Evolutionary conservation across 2,329 filamentous ascomycete genomes (phyloP).

Genomic region (Ampelomyces quisqualis): DNA sequence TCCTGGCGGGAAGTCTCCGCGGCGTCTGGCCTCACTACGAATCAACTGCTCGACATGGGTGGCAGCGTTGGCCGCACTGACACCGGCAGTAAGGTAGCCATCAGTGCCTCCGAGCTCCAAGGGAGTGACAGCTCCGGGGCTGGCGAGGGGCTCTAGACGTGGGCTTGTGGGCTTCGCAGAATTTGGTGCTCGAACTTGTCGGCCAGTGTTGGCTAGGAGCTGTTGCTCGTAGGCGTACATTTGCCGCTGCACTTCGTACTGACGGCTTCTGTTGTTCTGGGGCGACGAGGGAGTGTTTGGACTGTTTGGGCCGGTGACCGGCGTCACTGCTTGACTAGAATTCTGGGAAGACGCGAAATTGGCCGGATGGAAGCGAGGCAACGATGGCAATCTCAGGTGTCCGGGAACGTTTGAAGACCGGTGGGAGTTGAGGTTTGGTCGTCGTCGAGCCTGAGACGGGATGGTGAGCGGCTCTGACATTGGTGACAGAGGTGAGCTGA

Average conservation of each 20-base stretch:
- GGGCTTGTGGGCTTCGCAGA: slow-evolving; percentile 49
- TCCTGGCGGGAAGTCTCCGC: slow-evolving; percentile 38
- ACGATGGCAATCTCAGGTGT: slow-evolving; percentile 49
- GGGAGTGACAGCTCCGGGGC: slow-evolving; percentile 56
- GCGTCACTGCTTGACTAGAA: slow-evolving; percentile 42
- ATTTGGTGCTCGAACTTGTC: slow-evolving; percentile 23
- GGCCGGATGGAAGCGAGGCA: slow-evolving; percentile 56
- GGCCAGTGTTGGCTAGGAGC: slow-evolving; percentile 36
- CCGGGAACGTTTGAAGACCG: slow-evolving; percentile 40
- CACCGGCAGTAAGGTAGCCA: slow-evolving; percentile 51
- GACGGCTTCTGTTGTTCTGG: slow-evolving; percentile 42
- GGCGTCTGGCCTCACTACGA: slow-evolving; percentile 46
- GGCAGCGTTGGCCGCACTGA: slow-evolving; percentile 40
- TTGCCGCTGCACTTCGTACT: slow-evolving; percentile 53
- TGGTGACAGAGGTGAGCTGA: neutral
- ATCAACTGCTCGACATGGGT: slow-evolving; percentile 52
- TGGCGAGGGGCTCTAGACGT: slow-evolving; percentile 51
- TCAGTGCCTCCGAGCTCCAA: slow-evolving; percentile 50
- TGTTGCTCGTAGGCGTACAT: slow-evolving; percentile 53
- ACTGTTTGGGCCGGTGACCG: slow-evolving; percentile 42
- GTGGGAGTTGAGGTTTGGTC: slow-evolving; percentile 34
- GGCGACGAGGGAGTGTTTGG: slow-evolving; percentile 50
- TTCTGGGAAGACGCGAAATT: slow-evolving; percentile 49
- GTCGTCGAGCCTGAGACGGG: slow-evolving; percentile 38
- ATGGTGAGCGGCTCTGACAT: slow-evolving; percentile 31